Evolutionary conservation across 2,329 filamentous ascomycete species (phyloP), one percentile per base, ranked within the genome.

Genomic region (Pestalotiopsis sp.): DNA sequence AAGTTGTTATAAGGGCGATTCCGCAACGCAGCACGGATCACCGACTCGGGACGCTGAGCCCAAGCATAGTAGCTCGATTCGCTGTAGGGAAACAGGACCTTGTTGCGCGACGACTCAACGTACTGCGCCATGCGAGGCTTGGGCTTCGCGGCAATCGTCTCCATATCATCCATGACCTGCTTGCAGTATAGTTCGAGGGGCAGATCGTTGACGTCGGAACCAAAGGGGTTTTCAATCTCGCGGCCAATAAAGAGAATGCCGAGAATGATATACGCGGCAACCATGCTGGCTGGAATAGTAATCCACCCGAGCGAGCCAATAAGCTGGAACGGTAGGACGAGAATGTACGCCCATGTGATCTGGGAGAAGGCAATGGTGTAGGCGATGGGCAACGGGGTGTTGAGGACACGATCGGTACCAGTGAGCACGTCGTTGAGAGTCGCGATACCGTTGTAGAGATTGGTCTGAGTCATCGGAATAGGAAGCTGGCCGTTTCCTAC

Each of bases 211-310:
- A 94, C 92, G 70, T 96, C 93, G 71, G 89, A 85, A 67, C 93
- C 93, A 77, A 96, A 96, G 5, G 93, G 93, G 75, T 96, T 94
- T 78, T 96, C 93, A 71, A 96, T 92, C 79, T 96, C 92, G 70
- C 89, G 88, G 52, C 93, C 93, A 73, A 95, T 95, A 70, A 86
- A 82, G 39, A 85, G 81, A 59, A 96, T 88, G 26, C 92, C 92
- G 68, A 96, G 87, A 76, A 96, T 95, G 72, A 96, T 95, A 79
- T 95, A 95, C 3, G 91, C 89, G 2, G 90, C 91, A 3, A 83
- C 85, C 17, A 94, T 82, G 58, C 90, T 91, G 40, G 89, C 93
- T 0, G 93, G 93, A 71, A 96, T 94, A 13, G 93, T 91, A 71
- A 94, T 85, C 90, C 91, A 96, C 7, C 79, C 73, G 1, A 97